Evolutionary conservation across 1,284 basidiomycete genomes (phyloP).

Genomic region (Ustilago sp.): DNA sequence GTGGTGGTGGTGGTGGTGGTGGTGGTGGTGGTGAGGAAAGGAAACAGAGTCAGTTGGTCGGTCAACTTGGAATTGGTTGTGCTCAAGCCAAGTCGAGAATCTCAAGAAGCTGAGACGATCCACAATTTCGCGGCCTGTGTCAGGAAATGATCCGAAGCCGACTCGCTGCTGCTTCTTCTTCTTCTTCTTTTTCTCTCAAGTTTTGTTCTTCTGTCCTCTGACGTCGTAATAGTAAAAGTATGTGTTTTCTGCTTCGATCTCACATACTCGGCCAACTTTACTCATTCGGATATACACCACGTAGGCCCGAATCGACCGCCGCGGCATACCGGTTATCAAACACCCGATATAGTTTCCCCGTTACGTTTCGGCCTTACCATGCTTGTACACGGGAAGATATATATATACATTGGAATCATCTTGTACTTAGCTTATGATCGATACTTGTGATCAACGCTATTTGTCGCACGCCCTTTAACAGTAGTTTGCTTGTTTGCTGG

Average conservation of each 20-base stretch:
- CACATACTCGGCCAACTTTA: too few relatives aligned
- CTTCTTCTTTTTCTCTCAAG: background rate
- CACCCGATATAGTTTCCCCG: too few relatives aligned
- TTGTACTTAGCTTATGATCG: too few relatives aligned
- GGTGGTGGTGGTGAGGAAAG: background rate
- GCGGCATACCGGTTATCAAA: too few relatives aligned
- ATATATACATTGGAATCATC: too few relatives aligned
- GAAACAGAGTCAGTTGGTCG: background rate
- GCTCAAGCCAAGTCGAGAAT: background rate
- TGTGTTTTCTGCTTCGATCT: too few relatives aligned
- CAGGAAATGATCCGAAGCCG: constrained; percentile 23
- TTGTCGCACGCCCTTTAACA: too few relatives aligned
- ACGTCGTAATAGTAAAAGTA: background rate
- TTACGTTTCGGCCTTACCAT: too few relatives aligned
- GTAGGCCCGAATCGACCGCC: too few relatives aligned
- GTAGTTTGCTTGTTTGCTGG: background rate
- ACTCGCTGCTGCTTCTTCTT: background rate
- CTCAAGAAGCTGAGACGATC: background rate
- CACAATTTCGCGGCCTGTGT: background rate
- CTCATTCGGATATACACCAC: too few relatives aligned
- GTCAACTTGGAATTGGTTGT: background rate
- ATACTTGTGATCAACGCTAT: too few relatives aligned
- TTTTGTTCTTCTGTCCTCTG: background rate
- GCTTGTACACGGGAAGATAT: too few relatives aligned
- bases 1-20: background rate